Evolutionary conservation across 768 basidiomycete genomes (phyloP).

Genomic region (Flagelloscypha sp.): DNA sequence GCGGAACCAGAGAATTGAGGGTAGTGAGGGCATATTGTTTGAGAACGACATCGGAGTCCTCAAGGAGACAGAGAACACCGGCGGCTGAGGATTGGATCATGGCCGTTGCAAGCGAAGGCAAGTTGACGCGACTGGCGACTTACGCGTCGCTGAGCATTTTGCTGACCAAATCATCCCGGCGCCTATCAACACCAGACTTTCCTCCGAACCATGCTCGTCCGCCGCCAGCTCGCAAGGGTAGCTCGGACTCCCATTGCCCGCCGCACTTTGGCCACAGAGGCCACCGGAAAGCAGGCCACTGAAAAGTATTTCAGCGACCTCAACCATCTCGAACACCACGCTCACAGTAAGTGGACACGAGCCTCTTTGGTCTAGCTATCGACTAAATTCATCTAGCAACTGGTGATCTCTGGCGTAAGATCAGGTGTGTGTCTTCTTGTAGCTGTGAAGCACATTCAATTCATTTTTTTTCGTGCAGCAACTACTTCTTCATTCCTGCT

Average conservation of each 20-base stretch:
- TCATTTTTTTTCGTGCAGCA: constrained; percentile 32
- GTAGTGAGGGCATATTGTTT: constrained; percentile 87
- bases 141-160: constrained; percentile 30
- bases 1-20: constrained; percentile 76
- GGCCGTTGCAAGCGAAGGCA: constrained; percentile 18
- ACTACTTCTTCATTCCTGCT: constrained; percentile 66
- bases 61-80: constrained; percentile 85
- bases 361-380: constrained; percentile 3
- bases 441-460: constrained; percentile 3
- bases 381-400: constrained; percentile 26
- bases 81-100: constrained; percentile 84
- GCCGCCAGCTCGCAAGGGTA: no score
- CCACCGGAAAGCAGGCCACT: constrained; percentile 24
- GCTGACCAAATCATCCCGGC: constrained; percentile 12
- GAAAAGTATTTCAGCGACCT: constrained; percentile 41
- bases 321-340: constrained; percentile 56
- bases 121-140: constrained; percentile 23
- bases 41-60: constrained; percentile 80
- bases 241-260: no score
- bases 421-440: constrained; percentile 46
- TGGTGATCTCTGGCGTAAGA: constrained; percentile 77
- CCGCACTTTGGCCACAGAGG: constrained; percentile 30
- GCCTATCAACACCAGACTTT: no score
- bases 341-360: constrained; percentile 45
- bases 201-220: constrained; percentile 24